Evolutionary conservation across 1,284 basidiomycete genomes (phyloP).

Genomic region (Bondarzewia mesenterica): DNA sequence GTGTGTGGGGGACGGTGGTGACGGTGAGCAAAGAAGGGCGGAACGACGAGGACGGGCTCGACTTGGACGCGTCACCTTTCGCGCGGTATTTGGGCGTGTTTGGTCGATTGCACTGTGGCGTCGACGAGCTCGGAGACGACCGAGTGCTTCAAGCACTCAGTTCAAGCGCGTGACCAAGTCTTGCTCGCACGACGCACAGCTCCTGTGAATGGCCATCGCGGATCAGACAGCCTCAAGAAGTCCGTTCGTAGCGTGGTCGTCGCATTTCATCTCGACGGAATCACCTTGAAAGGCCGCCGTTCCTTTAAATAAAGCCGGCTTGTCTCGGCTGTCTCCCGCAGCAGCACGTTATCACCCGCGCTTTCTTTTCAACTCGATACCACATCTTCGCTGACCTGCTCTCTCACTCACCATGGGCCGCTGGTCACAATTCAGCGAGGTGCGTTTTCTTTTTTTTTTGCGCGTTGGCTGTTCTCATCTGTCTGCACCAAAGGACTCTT

Average conservation of each 20-base stretch:
- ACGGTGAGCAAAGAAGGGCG: neutral
- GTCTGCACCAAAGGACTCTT: conserved; percentile 30
- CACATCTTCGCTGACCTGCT: neutral
- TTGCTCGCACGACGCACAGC: neutral
- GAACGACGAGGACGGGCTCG: neutral
- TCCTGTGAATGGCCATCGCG: neutral
- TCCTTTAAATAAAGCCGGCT: neutral
- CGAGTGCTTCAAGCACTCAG: neutral
- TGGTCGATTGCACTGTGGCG: neutral
- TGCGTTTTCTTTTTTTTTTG: neutral
- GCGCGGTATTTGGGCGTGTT: neutral
- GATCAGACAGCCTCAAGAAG: neutral
- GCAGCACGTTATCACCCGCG: neutral
- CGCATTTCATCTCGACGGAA: neutral
- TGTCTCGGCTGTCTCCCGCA: neutral
- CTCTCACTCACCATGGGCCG: neutral
- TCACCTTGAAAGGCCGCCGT: neutral
- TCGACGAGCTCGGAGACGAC: neutral
- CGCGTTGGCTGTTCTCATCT: neutral
- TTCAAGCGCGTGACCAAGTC: neutral
- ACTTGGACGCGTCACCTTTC: conserved; percentile 5
- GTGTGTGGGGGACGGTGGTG: conserved; percentile 3
- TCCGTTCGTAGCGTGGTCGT: neutral
- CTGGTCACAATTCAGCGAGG: neutral
- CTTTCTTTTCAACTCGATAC: neutral